Evolutionary conservation across 129 eudicot species (phyloP).

Genomic region (Cynara cardunculus): DNA sequence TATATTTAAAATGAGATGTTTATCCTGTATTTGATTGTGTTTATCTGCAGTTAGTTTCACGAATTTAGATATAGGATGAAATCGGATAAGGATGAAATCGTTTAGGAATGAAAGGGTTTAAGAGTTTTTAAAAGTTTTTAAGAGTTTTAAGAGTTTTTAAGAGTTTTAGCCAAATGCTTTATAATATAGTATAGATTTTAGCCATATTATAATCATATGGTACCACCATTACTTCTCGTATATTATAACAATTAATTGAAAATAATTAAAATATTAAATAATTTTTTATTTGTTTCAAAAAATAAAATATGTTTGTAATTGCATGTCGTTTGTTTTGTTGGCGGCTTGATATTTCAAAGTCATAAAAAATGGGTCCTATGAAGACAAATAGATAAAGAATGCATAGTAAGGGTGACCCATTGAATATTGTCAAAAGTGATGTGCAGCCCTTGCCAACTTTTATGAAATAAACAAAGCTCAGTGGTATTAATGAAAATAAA

Average conservation of each 20-base stretch:
- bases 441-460: not conserved
- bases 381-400: slow-evolving; percentile 12
- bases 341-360: slow-evolving; percentile 23
- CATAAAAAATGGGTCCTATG: slow-evolving; percentile 9
- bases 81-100: too few relatives aligned
- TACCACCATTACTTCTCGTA: too few relatives aligned
- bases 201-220: too few relatives aligned
- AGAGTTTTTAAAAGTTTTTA: too few relatives aligned
- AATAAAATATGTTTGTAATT: not conserved
- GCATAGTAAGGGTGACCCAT: slow-evolving; percentile 5
- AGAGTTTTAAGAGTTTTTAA: too few relatives aligned
- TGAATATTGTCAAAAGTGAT: not conserved
- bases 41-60: too few relatives aligned
- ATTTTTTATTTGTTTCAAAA: not conserved
- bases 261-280: not conserved
- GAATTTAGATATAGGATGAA: too few relatives aligned
- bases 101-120: too few relatives aligned
- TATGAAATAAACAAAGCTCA: not conserved
- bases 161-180: too few relatives aligned
- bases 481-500: not conserved
- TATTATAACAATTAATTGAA: not conserved
- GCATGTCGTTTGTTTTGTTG: not conserved
- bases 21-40: too few relatives aligned
- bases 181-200: too few relatives aligned
- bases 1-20: too few relatives aligned